Evolutionary conservation across 2,329 filamentous ascomycete species (phyloP), one percentile per base, ranked within the genome.

Genomic region (Bertia moriformis): DNA sequence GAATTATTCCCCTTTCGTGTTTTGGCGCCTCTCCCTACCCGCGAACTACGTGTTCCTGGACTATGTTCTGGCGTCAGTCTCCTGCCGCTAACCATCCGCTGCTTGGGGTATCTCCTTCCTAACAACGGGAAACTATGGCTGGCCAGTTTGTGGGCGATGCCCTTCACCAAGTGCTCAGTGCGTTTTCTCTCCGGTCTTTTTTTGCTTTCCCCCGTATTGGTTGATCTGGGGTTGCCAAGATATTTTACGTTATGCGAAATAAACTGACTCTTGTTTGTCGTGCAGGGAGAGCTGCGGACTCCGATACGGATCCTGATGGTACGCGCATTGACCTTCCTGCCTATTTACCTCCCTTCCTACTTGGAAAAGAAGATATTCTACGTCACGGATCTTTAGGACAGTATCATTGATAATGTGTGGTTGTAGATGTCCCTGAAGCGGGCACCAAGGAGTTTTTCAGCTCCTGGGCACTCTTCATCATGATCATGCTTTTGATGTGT

Each of bases 401-500:
- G n/a, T n/a, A n/a, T n/a, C 15, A 15, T 7, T 17, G 7, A 7
- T 17, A 15, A 35, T 35, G 10, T 14, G 10, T 18, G 12, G 15
- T 35, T 32, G 37, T 46, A 63, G 63, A 65, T 62, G 65, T 69
- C 44, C 66, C 73, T 38, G 75, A 80, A 50, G 71, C 76, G 19
- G 73, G 73, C 20, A 67, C 78, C 59, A 78, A 79, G 61, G 77
- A 83, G 61, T 76, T 81, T 44, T 77, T 75, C 55, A 74, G 76
- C 53, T 82, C 77, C 61, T 81, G 74, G 74, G 75, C 77, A 19
- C 67, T 83, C 38, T 78, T 80, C 53, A 82, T 83, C 50, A 63
- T 82, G 47, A 81, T 83, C 47, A 62, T 71, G 50, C 66, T 83
- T 42, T 66, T 83, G 48, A 79, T 81, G 46, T 62, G 74, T 45